Conservation (phyloP, 163 green algal genomes). For the Chloromonas sp. region DNA sequence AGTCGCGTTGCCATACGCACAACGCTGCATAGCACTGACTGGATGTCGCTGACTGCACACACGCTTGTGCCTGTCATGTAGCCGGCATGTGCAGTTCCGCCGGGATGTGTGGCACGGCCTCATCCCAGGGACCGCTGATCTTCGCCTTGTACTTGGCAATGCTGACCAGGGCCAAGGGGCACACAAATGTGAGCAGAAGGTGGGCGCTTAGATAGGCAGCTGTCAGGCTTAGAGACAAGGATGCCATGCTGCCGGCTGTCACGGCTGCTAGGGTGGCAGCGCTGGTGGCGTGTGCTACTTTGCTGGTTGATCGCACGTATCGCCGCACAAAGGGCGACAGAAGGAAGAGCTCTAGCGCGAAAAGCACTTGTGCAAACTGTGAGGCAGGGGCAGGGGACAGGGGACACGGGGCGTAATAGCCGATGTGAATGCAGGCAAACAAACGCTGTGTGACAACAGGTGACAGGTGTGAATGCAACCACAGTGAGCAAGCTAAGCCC, state of each 20-base stretch:
- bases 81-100: background rate
- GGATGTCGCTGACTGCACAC: too few relatives aligned
- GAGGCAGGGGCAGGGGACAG: background rate
- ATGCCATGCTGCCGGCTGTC: background rate
- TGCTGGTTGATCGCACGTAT: slow-evolving; percentile 33
- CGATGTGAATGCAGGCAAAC: too few relatives aligned
- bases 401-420: background rate
- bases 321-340: slow-evolving; percentile 60
- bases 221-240: background rate
- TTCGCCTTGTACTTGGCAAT: slow-evolving; percentile 81
- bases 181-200: slow-evolving; percentile 47
- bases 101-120: slow-evolving; percentile 63
- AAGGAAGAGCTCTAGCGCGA: slow-evolving; percentile 67
- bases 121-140: slow-evolving; percentile 87
- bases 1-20: too few relatives aligned
- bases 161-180: slow-evolving; percentile 65
- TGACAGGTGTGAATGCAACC: too few relatives aligned
- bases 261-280: too few relatives aligned
- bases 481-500: too few relatives aligned
- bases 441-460: too few relatives aligned
- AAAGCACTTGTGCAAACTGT: slow-evolving; percentile 70
- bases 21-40: too few relatives aligned
- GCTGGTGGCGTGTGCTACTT: background rate
- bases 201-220: slow-evolving; percentile 2
- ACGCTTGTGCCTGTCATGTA: too few relatives aligned